Base-by-base conservation (phyloP, 345 rosid genomes). In the Toxicodendron radicans region DNA sequence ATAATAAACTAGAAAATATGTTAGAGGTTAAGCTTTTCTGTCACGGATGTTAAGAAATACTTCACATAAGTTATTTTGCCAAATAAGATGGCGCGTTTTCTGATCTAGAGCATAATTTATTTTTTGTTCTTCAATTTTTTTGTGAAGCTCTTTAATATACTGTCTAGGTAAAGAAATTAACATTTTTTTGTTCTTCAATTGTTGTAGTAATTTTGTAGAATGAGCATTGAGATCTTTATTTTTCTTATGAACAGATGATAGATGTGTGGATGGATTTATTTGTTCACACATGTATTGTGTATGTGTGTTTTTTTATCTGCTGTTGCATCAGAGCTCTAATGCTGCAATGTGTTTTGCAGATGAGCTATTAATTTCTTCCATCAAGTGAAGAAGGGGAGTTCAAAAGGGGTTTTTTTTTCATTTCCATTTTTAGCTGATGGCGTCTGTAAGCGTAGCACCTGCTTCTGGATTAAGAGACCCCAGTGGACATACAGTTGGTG, bases 361-460 rank as follows among this genome's bases (percentile, higher is more conserved):
- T 56, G 8, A 70, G 35, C 64, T 18, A 10, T 60, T 81, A 66
- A 49, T 52, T 48, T 61, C 43, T 56, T 23, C 32, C 17, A 10
- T 41, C 74, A 52, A 14, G 58, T 67, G 58, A 45, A 72, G 71
- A 68, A 60, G 48, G 73, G 54, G 52, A 75, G 56, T 54, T 76
- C 18, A 33, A 38, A 64, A 58, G 57, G 46, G 52, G 35, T 14
- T n/a, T 45, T 68, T 3, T 41, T 38, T 33, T 66, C 41, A 20
- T 64, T 61, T 53, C 58, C 49, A 20, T 43, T 64, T 71, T 71
- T 74, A 48, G 75, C 33, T 48, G 72, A 92, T 92, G 96, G 83
- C 94, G 76, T 83, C 92, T 72, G 84, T 89, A 70, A 84, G 88
- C 64, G 79, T 90, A 61, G 83, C 62, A 57, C 86, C 92, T 20